Evolutionary conservation across 768 basidiomycete genomes (phyloP), one percentile per base, ranked within the genome.

Genomic region (Pleurotus eryngii): DNA sequence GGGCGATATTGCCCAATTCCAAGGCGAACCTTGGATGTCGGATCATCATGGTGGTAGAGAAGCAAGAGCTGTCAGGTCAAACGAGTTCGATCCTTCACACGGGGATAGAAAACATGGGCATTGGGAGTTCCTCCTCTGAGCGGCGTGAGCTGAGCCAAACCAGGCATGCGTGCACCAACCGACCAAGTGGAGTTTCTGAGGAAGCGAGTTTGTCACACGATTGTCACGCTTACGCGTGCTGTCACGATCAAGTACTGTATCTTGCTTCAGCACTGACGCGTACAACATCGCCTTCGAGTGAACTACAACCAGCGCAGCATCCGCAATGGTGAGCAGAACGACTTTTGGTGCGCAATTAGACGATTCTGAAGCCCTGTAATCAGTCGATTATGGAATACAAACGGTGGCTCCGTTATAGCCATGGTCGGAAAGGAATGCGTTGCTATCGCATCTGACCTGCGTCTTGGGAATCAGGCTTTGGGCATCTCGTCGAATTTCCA

Each of bases 351-450:
- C 30, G 30, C 30, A 35, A 1, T 35, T 11, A 7, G 8, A 35
- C 30, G 3, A 35, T 3, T 35, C 30, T 35, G 30, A 35, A 35
- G 30, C 30, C 30, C 30, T 35, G 9, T 0, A 11, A n/a, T 26
- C 60, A 94, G 92, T 94, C 92, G 68, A 86, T 90, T 65, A 90
- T 96, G 90, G 82, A 92, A 74, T 79, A 87, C 61, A 98, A 98
- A 97, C 81, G 95, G 95, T 78, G 97, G 97, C 76, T 97, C 95
- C 76, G 92, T 96, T 66, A 82, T 99, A 74, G 97, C 97, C 78
- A 99, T 99, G 97, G 89, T 90, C 59, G 97, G 97, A 61, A 98
- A 98, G 76, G 90, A 94, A 64, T 99, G 97, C 72, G 97, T 99
- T 49, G 97, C 97, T 54, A 98, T 98, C 74, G 97, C 96, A 24